phyloP scores from a whole-genome alignment of 345 rosid species.

The Bruguiera sexangula region DNA sequence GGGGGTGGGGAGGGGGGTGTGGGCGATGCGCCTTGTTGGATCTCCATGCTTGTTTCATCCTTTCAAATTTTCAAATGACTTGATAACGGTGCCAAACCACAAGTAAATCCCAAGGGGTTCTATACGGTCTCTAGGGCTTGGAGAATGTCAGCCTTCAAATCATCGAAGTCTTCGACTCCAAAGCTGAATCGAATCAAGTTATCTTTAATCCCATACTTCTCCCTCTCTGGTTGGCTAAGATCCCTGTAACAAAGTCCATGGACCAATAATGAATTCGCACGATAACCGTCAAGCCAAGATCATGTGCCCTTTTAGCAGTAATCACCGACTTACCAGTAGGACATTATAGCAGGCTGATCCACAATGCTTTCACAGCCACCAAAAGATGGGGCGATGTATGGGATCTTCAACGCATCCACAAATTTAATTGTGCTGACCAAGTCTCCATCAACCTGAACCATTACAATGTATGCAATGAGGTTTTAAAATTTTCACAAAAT shows the following conservation, averaged over 20 bases:
- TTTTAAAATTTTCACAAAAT: background rate
- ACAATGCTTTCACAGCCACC: constrained; percentile 99
- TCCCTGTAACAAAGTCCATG: constrained; percentile 53
- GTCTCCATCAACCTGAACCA: constrained; percentile 75
- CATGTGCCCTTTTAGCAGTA: no score
- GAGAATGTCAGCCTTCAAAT: constrained; percentile 78
- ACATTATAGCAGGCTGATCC: constrained; percentile 99
- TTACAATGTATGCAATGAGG: background rate
- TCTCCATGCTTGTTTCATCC: constrained; percentile 67
- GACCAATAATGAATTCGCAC: background rate
- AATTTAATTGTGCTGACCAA: constrained; percentile 62
- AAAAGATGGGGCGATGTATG: constrained; percentile 96
- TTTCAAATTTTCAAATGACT: constrained; percentile 50
- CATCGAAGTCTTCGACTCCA: constrained; percentile 91
- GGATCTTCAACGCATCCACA: constrained; percentile 83
- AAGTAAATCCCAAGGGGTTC: background rate
- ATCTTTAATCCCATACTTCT: constrained; percentile 74
- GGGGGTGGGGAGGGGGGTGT: background rate
- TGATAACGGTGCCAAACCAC: background rate
- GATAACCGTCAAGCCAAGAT: background rate
- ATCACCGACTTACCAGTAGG: constrained; percentile 63
- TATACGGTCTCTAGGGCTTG: constrained; percentile 78
- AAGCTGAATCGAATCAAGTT: constrained; percentile 93
- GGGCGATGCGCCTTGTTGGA: constrained; percentile 26
- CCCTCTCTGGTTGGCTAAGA: constrained; percentile 69